These are phyloP conservation scores for Cladophialophora yegresii DNA, from an alignment of 2,329 filamentous ascomycete genomes.

Conservation along the genomic window DNA sequence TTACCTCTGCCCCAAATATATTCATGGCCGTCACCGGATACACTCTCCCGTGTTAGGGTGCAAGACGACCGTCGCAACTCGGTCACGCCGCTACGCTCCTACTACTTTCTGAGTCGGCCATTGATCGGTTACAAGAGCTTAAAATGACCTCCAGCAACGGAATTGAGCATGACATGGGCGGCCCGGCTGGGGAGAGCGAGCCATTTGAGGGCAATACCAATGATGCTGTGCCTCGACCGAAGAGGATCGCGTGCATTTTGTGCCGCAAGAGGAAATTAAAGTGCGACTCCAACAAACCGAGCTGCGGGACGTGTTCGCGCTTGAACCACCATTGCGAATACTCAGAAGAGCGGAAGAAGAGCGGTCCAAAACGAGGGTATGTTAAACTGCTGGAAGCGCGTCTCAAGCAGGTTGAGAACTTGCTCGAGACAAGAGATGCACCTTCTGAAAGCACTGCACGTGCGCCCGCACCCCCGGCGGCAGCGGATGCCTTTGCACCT, in stretches of 20 bases:
- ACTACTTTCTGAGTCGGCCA: not conserved
- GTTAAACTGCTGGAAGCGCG: constrained; percentile 92
- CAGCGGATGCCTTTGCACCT: constrained; percentile 15
- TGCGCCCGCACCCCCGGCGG: constrained; percentile 3
- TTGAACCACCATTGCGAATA: constrained; percentile 85
- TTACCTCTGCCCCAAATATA: not conserved
- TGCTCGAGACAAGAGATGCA: constrained; percentile 33
- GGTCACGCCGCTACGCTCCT: not conserved
- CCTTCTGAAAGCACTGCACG: constrained; percentile 1
- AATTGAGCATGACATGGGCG: constrained; percentile 10
- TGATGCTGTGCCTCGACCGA: constrained; percentile 67
- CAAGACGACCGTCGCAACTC: not conserved
- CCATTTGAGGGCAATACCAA: constrained; percentile 15
- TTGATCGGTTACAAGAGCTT: not conserved
- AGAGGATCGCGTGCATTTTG: constrained; percentile 91
- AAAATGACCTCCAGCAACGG: constrained; percentile 20
- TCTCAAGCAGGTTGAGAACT: constrained; percentile 49
- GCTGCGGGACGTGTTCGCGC: constrained; percentile 85
- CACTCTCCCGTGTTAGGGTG: not conserved
- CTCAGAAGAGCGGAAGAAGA: constrained; percentile 90
- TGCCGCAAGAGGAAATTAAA: constrained; percentile 68
- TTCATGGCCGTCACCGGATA: not conserved
- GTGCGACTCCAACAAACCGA: constrained; percentile 81
- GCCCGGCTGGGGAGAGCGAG: constrained; percentile 11
- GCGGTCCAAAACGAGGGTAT: constrained; percentile 89